Evolutionary conservation across 768 basidiomycete species (phyloP).

Genomic region (Mycena capillaripes): DNA sequence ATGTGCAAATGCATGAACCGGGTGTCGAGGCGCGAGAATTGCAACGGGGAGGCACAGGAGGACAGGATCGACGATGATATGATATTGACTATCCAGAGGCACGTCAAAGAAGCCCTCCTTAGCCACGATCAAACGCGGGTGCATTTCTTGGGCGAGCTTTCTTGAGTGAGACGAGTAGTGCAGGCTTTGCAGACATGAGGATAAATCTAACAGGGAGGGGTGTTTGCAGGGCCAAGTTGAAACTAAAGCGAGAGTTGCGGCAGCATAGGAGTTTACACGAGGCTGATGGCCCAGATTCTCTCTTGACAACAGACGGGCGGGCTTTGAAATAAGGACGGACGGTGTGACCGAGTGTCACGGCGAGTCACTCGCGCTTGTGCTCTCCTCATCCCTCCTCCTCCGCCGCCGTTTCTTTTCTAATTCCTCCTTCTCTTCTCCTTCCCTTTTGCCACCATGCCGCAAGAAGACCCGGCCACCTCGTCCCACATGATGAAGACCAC

Average conservation of each 20-base stretch:
- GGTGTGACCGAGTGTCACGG: background rate
- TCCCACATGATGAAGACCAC: constrained; percentile 99
- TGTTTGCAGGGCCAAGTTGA: too few relatives aligned
- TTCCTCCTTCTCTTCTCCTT: constrained; percentile 44
- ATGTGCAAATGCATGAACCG: too few relatives aligned
- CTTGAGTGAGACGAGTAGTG: too few relatives aligned
- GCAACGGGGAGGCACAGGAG: background rate
- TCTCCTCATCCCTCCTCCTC: background rate
- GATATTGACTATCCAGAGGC: background rate
- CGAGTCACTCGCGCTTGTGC: background rate
- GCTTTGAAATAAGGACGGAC: too few relatives aligned
- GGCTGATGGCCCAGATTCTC: too few relatives aligned
- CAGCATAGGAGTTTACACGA: too few relatives aligned
- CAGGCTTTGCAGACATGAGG: too few relatives aligned
- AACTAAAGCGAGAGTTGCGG: too few relatives aligned
- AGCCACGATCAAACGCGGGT: background rate
- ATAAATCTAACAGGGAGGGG: too few relatives aligned
- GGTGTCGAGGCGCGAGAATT: too few relatives aligned
- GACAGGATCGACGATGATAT: background rate
- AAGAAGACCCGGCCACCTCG: constrained; percentile 69
- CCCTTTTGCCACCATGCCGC: constrained; percentile 53
- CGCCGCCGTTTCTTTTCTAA: constrained; percentile 47
- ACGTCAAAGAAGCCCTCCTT: background rate
- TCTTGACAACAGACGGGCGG: too few relatives aligned
- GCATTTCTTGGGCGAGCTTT: background rate